Percentiles rank a stretch among this genome's conserved stretches.
Evolutionary conservation across 495 filamentous ascomycete genomes (phyloP).

Genomic region (Hyaloscypha finlandica): DNA sequence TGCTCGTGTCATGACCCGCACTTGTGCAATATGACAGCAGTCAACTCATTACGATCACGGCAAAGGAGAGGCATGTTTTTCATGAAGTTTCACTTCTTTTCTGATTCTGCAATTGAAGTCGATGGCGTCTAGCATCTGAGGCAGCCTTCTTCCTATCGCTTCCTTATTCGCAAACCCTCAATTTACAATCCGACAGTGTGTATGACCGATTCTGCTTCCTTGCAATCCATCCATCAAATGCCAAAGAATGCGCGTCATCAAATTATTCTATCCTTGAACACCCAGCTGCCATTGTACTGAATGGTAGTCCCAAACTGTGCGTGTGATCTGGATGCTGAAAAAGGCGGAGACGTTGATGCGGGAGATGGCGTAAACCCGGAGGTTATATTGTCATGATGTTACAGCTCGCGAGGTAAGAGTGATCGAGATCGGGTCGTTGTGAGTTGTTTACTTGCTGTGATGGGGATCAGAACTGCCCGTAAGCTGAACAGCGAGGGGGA

Average conservation of each 20-base stretch:
- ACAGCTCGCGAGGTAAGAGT: slow-evolving; percentile 39
- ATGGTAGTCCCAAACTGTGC: slow-evolving; percentile 30
- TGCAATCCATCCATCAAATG: slow-evolving; percentile 32
- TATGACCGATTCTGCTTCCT: slow-evolving; percentile 35
- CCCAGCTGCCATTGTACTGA: slow-evolving; percentile 28
- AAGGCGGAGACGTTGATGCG: slow-evolving; percentile 36
- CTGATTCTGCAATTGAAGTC: slow-evolving; percentile 29
- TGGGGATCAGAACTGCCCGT: slow-evolving; percentile 35
- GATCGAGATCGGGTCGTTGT: slow-evolving; percentile 61
- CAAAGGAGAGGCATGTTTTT: background rate
- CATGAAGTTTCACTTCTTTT: slow-evolving; percentile 29
- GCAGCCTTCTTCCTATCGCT: slow-evolving; percentile 33
- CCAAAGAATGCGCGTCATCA: slow-evolving; percentile 35
- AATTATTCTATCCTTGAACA: slow-evolving; percentile 35
- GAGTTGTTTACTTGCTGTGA: slow-evolving; percentile 73
- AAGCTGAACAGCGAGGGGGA: slow-evolving; percentile 7
- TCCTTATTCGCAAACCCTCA: slow-evolving; percentile 31
- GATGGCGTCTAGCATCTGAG: slow-evolving; percentile 33
- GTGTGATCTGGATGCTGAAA: slow-evolving; percentile 32
- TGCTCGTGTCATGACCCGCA: background rate
- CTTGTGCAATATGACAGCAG: background rate
- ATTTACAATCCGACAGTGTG: slow-evolving; percentile 30
- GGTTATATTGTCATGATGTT: slow-evolving; percentile 37
- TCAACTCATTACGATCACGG: background rate
- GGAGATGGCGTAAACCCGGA: slow-evolving; percentile 36